Conservation (phyloP, 1,284 basidiomycete species). For the Cryptococcus wingfieldii region DNA sequence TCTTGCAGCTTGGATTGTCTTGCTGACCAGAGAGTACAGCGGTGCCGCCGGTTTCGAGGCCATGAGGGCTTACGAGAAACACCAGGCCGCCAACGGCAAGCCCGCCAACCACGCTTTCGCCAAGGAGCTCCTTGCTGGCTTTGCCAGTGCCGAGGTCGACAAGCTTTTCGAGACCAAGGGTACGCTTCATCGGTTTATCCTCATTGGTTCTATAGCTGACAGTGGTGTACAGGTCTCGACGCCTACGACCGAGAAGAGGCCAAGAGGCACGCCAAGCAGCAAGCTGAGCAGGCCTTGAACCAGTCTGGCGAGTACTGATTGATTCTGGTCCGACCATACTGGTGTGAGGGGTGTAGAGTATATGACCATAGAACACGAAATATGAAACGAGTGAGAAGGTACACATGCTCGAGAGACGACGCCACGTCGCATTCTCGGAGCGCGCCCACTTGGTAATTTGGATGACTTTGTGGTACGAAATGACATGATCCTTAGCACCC, state of each 20-base stretch:
- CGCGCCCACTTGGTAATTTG: too few relatives aligned
- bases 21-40: slow-evolving; percentile 11
- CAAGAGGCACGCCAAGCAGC: slow-evolving; percentile 35
- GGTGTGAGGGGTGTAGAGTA: background rate
- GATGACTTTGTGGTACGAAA: background rate
- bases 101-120: slow-evolving; percentile 35
- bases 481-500: background rate
- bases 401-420: background rate
- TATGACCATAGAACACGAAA: background rate
- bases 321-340: background rate
- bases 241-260: slow-evolving; percentile 39
- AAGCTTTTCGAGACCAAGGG: slow-evolving; percentile 48
- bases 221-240: slow-evolving; percentile 30
- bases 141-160: slow-evolving; percentile 47
- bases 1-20: background rate
- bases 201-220: background rate
- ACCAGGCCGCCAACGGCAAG: slow-evolving; percentile 37
- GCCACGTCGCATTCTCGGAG: too few relatives aligned
- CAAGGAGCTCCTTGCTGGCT: slow-evolving; percentile 47
- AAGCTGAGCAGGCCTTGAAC: slow-evolving; percentile 34
- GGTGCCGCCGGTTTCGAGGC: slow-evolving; percentile 44
- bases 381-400: background rate
- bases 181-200: too few relatives aligned
- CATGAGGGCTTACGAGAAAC: slow-evolving; percentile 44
- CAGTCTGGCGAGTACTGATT: slow-evolving; percentile 37